Evolutionary conservation across 768 basidiomycete genomes (phyloP), one percentile per base, ranked within the genome.

Genomic region (Erythrobasidium yunnanense): DNA sequence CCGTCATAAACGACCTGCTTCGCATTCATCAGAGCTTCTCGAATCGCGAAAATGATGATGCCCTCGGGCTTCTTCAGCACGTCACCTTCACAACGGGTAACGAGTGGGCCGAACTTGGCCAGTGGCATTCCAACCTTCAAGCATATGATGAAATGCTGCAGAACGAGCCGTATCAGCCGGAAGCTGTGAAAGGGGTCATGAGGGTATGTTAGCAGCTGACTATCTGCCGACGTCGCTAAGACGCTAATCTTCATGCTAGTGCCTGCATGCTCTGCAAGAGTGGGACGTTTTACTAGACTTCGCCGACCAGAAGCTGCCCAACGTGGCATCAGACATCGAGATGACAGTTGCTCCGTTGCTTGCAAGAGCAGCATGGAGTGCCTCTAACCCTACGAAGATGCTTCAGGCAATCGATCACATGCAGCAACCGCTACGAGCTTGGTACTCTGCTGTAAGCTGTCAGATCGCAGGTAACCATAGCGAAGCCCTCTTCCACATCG

Each of bases 331-430:
- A 15, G 60, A 63, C 6, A 6, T 51, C 15, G 29, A 50, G 32
- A 23, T n/a, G 11, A 29, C 60, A 3, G 60, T 63, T 2, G 60
- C 60, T 29, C 60, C 60, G 17, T 23, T 63, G 22, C 32, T 63
- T 8, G 60, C 60, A 50, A 34, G 47, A 8, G 60, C 60, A 30
- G 45, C 60, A 15, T 63, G 60, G 60, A 63, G 60, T 38, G 60
- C 46, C 18, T 27, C 29, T 18, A 46, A 49, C 17, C 42, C 4
- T 33, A 30, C 49, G 11, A 7, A 20, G 7, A 49, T 63, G 47
- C 32, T 25, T n/a, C 7, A 32, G 32, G 60, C 60, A 6, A 51
- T 63, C 18, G 7, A 2, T 2, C 46, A 30, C n/a, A 49, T 63
- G 60, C 23, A 50, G 8, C 45, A 34, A 22, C 60, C 60, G 2